Conservation (phyloP, 805 yeast genomes). For the Teunomyces barrocoloradensis region DNA sequence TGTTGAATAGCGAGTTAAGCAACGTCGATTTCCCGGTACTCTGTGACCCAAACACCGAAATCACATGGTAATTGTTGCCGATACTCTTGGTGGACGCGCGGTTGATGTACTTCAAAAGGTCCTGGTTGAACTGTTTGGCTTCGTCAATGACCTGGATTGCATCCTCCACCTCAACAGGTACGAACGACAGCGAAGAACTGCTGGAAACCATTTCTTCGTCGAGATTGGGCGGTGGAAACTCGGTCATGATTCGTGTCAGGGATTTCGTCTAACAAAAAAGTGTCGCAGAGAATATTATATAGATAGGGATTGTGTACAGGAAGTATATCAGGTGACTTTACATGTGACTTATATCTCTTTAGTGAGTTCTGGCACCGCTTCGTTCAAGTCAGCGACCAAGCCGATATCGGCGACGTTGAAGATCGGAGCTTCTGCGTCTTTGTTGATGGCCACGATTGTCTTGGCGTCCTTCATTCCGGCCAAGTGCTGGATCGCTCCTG, state of each 20-base stretch:
- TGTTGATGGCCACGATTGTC: slow-evolving; percentile 89
- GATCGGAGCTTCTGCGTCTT: slow-evolving; percentile 92
- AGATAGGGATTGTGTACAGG: no score
- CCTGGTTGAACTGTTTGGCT: slow-evolving; percentile 48
- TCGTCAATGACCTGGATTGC: slow-evolving; percentile 67
- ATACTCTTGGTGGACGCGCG: slow-evolving; percentile 30
- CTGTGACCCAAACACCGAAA: slow-evolving; percentile 96
- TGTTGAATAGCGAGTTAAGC: slow-evolving; percentile 79
- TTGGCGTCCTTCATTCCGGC: slow-evolving; percentile 99
- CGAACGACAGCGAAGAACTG: slow-evolving; percentile 39
- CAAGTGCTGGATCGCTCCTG: slow-evolving; percentile 97
- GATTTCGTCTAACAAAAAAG: neutral
- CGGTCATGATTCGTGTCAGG: neutral
- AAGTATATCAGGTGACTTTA: no score
- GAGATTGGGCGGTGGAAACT: slow-evolving; percentile 6
- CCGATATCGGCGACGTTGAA: slow-evolving; percentile 90
- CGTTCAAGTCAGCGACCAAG: slow-evolving; percentile 83
- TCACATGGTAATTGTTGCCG: slow-evolving; percentile 80
- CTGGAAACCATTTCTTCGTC: slow-evolving; percentile 11
- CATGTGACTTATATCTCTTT: slow-evolving; percentile 49
- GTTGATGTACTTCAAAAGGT: slow-evolving; percentile 34
- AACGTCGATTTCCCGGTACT: slow-evolving; percentile 95
- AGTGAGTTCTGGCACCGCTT: slow-evolving; percentile 87
- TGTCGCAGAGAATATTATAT: no score
- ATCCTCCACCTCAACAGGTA: slow-evolving; percentile 36